Percentiles rank a stretch among this genome's conserved stretches.
phyloP scores from a whole-genome alignment of 1,284 basidiomycete species.

The Cutaneotrichosporon sp. region DNA sequence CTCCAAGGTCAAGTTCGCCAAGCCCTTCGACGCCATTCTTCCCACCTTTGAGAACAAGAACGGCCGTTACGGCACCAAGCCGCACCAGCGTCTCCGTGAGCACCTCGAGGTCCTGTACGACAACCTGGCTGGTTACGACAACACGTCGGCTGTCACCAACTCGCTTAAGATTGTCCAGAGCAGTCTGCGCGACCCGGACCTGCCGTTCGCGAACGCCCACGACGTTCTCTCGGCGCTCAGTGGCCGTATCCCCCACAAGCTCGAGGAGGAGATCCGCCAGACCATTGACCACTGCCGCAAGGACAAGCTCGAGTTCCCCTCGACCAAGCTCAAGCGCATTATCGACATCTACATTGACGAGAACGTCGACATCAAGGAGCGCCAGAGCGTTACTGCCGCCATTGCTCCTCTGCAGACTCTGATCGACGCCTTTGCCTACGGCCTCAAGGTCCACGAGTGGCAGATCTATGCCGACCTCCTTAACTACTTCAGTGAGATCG shows the following conservation, averaged over 20 bases:
- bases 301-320: slow-evolving; percentile 83
- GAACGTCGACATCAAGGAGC: slow-evolving; percentile 70
- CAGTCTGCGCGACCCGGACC: slow-evolving; percentile 63
- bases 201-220: slow-evolving; percentile 81
- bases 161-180: slow-evolving; percentile 44
- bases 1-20: slow-evolving; percentile 93
- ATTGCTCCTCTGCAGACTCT: slow-evolving; percentile 68
- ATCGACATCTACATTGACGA: slow-evolving; percentile 82
- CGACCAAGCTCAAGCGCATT: slow-evolving; percentile 49
- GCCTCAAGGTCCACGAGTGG: slow-evolving; percentile 83
- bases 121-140: slow-evolving; percentile 92
- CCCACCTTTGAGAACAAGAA: slow-evolving; percentile 78
- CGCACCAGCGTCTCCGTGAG: slow-evolving; percentile 78
- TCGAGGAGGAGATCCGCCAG: slow-evolving; percentile 80
- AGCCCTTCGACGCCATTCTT: slow-evolving; percentile 92
- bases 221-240: slow-evolving; percentile 84
- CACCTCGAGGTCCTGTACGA: slow-evolving; percentile 78
- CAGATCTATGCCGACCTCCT: slow-evolving; percentile 47
- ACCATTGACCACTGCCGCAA: slow-evolving; percentile 67
- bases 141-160: slow-evolving; percentile 54
- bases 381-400: slow-evolving; percentile 67
- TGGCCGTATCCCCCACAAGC: slow-evolving; percentile 85
- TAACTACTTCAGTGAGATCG: slow-evolving; percentile 58
- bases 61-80: slow-evolving; percentile 76
- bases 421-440: slow-evolving; percentile 74